Evolutionary conservation across 2,329 filamentous ascomycete species (phyloP), one percentile per base, ranked within the genome.

Genomic region (Beauveria sp.): DNA sequence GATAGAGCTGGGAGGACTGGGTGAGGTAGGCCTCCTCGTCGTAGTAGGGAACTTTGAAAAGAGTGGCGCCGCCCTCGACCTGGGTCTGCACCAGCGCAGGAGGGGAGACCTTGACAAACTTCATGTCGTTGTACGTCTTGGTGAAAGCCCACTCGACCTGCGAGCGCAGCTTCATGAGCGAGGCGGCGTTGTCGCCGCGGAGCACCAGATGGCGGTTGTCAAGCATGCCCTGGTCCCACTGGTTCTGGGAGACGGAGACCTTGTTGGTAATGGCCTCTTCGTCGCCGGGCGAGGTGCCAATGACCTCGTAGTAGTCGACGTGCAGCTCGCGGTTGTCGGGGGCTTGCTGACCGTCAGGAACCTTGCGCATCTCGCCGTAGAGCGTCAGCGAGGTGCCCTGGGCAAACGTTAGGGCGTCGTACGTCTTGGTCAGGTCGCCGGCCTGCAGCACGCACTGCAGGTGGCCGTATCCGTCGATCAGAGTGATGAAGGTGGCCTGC

Each of bases 1-100:
- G 89, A 77, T 99, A 99, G 59, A 99, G 85, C 77, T 99, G 94
- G 40, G 91, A 96, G 3, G 92, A 97, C 77, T 99, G 94, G 4
- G 94, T 97, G 64, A 99, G 85, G 79, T 92, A 99, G 63, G 94
- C 90, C 67, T 88, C 84, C 76, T 97, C 90, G 67, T 87, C 88
- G 76, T 96, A 97, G 81, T 94, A 96, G 71, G 89, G 82, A 70
- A 96, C 89, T 63, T 85, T 86, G 83, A 97, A 97, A 43, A 97
- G 86, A 3, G 92, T 97, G 68, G 90, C 85, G 61, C 92, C 92
- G 66, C 92, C 92, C 77, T 97, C 92, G 71, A 96, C 90, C 77
- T 97, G 89, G 20, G 93, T 97, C 79, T 96, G 94, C 63, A 96
- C 94, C 74, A 96, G 87, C 37, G 91, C 91, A 2, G 92, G 92